Conservation (phyloP, 2,329 filamentous ascomycete species). For the Biscogniauxia sp. region DNA sequence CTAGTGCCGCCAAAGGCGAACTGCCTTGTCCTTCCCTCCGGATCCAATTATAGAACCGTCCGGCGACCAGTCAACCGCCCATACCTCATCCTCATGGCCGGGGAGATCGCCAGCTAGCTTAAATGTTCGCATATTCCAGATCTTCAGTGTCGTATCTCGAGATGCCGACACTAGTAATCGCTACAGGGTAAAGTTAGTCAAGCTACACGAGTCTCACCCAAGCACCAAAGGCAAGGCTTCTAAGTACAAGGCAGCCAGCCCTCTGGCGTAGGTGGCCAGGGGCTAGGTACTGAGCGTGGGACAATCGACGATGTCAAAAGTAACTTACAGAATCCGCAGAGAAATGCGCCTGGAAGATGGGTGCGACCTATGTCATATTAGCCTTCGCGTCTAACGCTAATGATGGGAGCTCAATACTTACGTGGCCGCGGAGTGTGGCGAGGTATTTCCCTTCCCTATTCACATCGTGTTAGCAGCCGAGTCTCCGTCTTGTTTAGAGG, state of each 20-base stretch:
- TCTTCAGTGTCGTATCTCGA: conserved; percentile 87
- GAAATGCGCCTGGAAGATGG: conserved; percentile 1
- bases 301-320: neutral
- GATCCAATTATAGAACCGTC: conserved; percentile 87
- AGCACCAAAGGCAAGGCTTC: neutral
- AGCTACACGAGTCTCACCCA: neutral
- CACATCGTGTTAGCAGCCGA: conserved; percentile 15
- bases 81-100: conserved; percentile 25
- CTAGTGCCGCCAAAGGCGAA: conserved; percentile 65
- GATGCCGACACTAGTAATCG: conserved; percentile 77
- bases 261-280: too few species aligned
- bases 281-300: neutral
- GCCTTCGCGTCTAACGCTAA: neutral
- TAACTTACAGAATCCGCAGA: conserved; percentile 1
- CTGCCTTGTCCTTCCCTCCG: conserved; percentile 87
- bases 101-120: conserved; percentile 54
- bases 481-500: conserved; percentile 1
- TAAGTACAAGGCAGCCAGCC: neutral
- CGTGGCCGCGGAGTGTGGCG: conserved; percentile 83
- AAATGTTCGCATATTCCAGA: conserved; percentile 85
- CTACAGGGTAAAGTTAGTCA: conserved; percentile 16
- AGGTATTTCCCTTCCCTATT: conserved; percentile 71
- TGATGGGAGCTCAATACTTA: conserved; percentile 46
- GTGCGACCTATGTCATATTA: neutral
- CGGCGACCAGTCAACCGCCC: conserved; percentile 81